Percentiles rank a stretch among this genome's conserved stretches.
These are phyloP conservation scores for Epithemia pelagica DNA, from an alignment of 108 stramenopile species.

Conservation along the genomic window DNA sequence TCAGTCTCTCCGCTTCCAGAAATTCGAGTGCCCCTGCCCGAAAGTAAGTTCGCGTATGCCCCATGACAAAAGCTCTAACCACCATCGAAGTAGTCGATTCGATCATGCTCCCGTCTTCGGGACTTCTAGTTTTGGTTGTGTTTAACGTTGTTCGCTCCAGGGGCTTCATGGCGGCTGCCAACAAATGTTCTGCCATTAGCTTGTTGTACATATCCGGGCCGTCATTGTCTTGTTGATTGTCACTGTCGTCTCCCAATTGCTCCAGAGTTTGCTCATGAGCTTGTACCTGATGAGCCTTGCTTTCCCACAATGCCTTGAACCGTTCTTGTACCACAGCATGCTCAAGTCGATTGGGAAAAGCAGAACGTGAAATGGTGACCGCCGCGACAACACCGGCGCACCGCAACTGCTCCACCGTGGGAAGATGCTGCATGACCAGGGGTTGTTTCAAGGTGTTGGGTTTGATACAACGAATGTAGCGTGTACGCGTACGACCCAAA, in stretches of 20 bases:
- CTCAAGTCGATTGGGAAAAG: constrained; percentile 91
- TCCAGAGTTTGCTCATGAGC: constrained; percentile 1
- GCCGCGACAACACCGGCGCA: constrained; percentile 97
- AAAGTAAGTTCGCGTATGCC: constrained; percentile 82
- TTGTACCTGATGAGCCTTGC: constrained; percentile 18
- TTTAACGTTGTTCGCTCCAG: neutral
- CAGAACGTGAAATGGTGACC: constrained; percentile 86
- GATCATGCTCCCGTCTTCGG: neutral
- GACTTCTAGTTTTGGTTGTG: neutral
- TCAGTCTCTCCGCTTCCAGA: constrained; percentile 69
- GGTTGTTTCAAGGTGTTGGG: constrained; percentile 76
- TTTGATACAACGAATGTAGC: constrained; percentile 89
- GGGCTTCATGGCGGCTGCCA: constrained; percentile 11
- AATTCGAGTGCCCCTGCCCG: constrained; percentile 80
- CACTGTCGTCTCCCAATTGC: constrained; percentile 2
- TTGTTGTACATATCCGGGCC: neutral
- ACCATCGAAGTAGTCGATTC: neutral
- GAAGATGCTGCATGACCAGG: constrained; percentile 67
- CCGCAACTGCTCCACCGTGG: constrained; percentile 89
- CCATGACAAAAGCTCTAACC: constrained; percentile 63
- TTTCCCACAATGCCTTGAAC: constrained; percentile 42
- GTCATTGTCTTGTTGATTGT: neutral
- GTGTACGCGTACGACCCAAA: constrained; percentile 63
- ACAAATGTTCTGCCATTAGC: constrained; percentile 3
- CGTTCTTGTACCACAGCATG: constrained; percentile 72